phyloP scores from a whole-genome alignment of 495 filamentous ascomycete genomes.

The Entonaema liquescens region DNA sequence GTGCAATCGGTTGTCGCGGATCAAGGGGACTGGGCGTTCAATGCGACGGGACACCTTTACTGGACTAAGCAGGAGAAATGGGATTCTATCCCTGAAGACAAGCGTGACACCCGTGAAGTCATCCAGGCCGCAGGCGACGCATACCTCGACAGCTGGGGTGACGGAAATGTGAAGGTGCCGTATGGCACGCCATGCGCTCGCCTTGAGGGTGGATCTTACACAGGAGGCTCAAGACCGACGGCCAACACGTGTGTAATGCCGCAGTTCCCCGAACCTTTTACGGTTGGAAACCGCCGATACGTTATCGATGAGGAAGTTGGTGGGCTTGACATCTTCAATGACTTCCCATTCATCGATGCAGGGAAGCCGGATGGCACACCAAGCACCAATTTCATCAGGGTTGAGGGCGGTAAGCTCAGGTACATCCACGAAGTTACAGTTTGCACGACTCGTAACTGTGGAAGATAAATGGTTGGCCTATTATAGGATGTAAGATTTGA shows the following conservation, averaged over 20 bases:
- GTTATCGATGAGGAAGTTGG: constrained; percentile 58
- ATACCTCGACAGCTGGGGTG: constrained; percentile 55
- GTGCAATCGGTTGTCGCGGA: constrained; percentile 51
- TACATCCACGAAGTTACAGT: constrained; percentile 54
- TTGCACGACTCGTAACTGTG: constrained; percentile 32
- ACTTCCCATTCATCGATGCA: constrained; percentile 52
- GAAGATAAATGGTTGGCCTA: constrained; percentile 10
- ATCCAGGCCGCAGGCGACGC: constrained; percentile 59
- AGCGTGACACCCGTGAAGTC: constrained; percentile 48
- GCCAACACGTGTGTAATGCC: constrained; percentile 52
- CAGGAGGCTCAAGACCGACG: constrained; percentile 35
- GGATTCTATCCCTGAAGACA: constrained; percentile 49
- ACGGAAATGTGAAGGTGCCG: constrained; percentile 54
- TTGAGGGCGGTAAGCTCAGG: constrained; percentile 49
- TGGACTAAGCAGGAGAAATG: constrained; percentile 52
- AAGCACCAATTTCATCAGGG: constrained; percentile 50
- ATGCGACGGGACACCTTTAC: constrained; percentile 48
- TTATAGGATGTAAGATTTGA: not conserved
- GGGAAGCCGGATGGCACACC: constrained; percentile 44
- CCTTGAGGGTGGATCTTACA: constrained; percentile 58
- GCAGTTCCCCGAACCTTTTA: constrained; percentile 48
- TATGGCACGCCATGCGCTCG: constrained; percentile 58
- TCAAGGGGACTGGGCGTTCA: constrained; percentile 51
- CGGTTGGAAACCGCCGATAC: constrained; percentile 50
- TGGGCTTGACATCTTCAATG: constrained; percentile 52